These are phyloP conservation scores for Grosmannia huntii DNA, from an alignment of 2,329 filamentous ascomycete species.

Conservation along the genomic window DNA sequence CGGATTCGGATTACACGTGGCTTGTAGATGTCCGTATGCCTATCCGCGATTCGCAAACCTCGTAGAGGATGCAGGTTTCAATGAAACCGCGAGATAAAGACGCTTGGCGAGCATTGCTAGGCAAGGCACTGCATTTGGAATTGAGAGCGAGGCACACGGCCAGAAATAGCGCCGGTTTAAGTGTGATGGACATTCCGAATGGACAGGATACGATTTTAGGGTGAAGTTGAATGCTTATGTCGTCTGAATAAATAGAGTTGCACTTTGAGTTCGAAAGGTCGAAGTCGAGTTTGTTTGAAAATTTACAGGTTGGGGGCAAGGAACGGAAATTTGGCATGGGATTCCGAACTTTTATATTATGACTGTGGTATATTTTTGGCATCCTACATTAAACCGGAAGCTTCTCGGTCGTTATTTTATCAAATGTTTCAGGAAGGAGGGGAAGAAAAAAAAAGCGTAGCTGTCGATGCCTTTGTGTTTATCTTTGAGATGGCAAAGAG, in stretches of 20 bases:
- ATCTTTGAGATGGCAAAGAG: neutral
- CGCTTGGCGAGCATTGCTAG: neutral
- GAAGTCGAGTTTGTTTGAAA: neutral
- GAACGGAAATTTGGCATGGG: neutral
- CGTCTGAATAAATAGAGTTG: no score
- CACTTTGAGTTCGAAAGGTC: no score
- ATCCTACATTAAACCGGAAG: neutral
- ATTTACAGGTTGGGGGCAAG: neutral
- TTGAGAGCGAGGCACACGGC: neutral
- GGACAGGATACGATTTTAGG: neutral
- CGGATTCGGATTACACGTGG: neutral
- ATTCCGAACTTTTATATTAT: no score
- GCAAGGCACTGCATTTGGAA: neutral
- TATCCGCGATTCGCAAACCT: neutral
- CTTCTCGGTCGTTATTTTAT: neutral
- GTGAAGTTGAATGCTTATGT: no score
- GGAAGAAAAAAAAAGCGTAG: neutral
- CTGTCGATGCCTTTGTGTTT: neutral
- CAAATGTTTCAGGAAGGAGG: neutral
- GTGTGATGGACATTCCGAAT: neutral
- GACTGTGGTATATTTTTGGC: no score
- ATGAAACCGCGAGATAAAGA: neutral
- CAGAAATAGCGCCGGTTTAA: neutral
- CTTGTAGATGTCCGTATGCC: slow-evolving; percentile 2
- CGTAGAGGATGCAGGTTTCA: slow-evolving; percentile 1